These are phyloP conservation scores for Reticulascus tulasneorum DNA, from an alignment of 2,329 filamentous ascomycete species.

Conservation along the genomic window DNA sequence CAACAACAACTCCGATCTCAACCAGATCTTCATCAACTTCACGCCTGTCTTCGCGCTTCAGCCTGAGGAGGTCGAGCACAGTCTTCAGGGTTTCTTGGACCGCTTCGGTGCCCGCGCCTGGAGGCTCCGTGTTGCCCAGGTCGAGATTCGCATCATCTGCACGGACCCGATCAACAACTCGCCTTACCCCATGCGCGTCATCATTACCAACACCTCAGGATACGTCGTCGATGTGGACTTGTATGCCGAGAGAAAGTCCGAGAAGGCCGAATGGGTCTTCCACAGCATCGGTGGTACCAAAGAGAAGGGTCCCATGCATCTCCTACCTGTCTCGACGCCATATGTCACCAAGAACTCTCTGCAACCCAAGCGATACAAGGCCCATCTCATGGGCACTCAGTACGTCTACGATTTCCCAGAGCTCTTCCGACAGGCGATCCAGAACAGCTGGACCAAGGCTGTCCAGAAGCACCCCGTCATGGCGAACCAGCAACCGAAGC, in stretches of 20 bases:
- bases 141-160: conserved; percentile 97
- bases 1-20: conserved; percentile 98
- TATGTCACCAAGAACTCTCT: conserved; percentile 98
- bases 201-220: conserved; percentile 97
- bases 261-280: conserved; percentile 98
- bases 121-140: conserved; percentile 93
- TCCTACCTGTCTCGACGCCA: conserved; percentile 84
- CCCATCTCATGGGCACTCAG: conserved; percentile 97
- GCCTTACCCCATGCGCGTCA: conserved; percentile 88
- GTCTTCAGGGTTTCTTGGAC: conserved; percentile 90
- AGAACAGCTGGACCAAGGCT: conserved; percentile 85
- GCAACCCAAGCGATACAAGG: conserved; percentile 99
- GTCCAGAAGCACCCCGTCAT: conserved; percentile 70
- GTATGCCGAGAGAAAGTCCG: conserved; percentile 95
- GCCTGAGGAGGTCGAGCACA: conserved; percentile 86
- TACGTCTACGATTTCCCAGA: conserved; percentile 99
- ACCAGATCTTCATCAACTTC: conserved; percentile 99
- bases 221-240: conserved; percentile 98
- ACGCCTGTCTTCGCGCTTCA: conserved; percentile 91
- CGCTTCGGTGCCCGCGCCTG: conserved; percentile 93
- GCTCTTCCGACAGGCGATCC: conserved; percentile 95
- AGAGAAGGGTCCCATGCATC: conserved; percentile 92
- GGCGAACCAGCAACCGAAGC: conserved; percentile 74
- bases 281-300: conserved; percentile 93
- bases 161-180: conserved; percentile 80